Base-by-base conservation (phyloP, 2,329 filamentous ascomycete genomes). In the Emericellopsis cladophorae region DNA sequence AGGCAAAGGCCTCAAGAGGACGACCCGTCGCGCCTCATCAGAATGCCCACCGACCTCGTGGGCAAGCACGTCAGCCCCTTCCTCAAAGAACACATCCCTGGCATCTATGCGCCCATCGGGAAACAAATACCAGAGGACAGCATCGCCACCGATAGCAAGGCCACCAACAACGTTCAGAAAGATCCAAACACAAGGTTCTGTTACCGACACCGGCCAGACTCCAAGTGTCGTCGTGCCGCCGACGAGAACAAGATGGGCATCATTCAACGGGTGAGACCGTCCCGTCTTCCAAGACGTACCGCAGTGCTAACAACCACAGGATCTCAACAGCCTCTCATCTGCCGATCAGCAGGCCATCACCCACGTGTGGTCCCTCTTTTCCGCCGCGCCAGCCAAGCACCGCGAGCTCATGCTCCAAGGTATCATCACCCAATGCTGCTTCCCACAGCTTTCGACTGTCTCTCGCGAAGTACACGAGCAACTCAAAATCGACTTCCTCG, bases 291-390 rank as follows among this genome's bases (percentile, higher is more conserved):
- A 8, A 33, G 18, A 40, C 24, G 23, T 32, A 22, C 26, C 33
- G 16, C 8, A 15, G 31, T 31, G 10, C 46, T 50, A 24, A 46
- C 38, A n/a, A 8, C 44, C 36, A 18, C 42, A 89, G 81, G 84
- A 92, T 60, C 76, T 96, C 40, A 84, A 90, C 51, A 79, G 75
- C 37, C 74, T 95, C 29, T 82, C 88, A 5, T 76, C 83, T 46
- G 79, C 76, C 48, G 92, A 98, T 58, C 88, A 95, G 62, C 87
- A 95, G 62, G 89, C 85, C 54, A 95, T 98, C 53, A 87, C 89
- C 29, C 90, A 95, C 54, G 89, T 96, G 42, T 98, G 92, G 92
- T 94, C 90, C 0, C 72, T 96, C 37, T 98, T 98, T 67, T 96
- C 90, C 1, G 92, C 92, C 32, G 89, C 92, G 1, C 92, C 92